phyloP scores from a whole-genome alignment of 371 early-diverging fungal genomes.

The Parasitella parasitica region DNA sequence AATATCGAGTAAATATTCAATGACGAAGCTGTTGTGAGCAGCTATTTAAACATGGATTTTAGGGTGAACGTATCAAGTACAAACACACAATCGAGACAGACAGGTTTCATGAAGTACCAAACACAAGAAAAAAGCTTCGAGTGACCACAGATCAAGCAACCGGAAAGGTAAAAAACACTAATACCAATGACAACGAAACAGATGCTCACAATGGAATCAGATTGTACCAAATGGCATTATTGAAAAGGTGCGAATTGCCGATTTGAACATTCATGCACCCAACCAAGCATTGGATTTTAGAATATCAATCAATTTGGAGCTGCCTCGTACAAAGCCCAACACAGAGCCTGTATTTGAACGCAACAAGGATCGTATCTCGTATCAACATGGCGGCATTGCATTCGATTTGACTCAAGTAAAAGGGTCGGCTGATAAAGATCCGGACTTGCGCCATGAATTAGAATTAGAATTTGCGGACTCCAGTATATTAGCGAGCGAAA shows the following conservation, averaged over 20 bases:
- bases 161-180: slow-evolving; percentile 28
- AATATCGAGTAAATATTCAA: slow-evolving; percentile 33
- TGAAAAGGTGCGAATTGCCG: slow-evolving; percentile 64
- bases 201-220: slow-evolving; percentile 8
- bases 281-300: slow-evolving; percentile 69
- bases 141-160: slow-evolving; percentile 69
- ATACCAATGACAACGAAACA: neutral
- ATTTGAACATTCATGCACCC: slow-evolving; percentile 74
- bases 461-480: slow-evolving; percentile 61
- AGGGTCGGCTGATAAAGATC: slow-evolving; percentile 27
- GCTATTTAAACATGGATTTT: no score
- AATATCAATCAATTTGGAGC: slow-evolving; percentile 72
- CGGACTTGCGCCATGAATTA: slow-evolving; percentile 59
- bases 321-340: slow-evolving; percentile 51
- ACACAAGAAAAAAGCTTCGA: slow-evolving; percentile 44
- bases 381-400: slow-evolving; percentile 69
- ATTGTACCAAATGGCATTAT: slow-evolving; percentile 63
- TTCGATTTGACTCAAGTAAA: slow-evolving; percentile 80
- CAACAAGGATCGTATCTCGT: slow-evolving; percentile 74
- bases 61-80: slow-evolving; percentile 58
- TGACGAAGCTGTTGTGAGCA: no score
- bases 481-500: slow-evolving; percentile 34
- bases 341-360: slow-evolving; percentile 52
- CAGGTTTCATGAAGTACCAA: slow-evolving; percentile 46
- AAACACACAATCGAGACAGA: slow-evolving; percentile 72